Evolutionary conservation across 2,329 filamentous ascomycete species (phyloP), one percentile per base, ranked within the genome.

Genomic region (Aspergillus persii): DNA sequence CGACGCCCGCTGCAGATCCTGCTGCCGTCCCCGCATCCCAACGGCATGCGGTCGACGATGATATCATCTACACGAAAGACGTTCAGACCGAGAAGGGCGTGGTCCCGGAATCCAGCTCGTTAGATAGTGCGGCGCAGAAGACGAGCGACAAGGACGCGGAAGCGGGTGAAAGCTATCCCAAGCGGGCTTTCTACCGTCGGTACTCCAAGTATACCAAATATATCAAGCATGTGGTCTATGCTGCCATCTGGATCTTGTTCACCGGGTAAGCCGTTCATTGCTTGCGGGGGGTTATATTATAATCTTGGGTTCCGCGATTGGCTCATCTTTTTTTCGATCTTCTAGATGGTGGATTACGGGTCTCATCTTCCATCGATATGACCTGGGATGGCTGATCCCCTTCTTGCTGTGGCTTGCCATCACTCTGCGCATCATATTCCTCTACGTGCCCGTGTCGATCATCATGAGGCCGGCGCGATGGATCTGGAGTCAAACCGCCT

Each of bases 361-460:
- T 56, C 78, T 94, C 51, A 80, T 92, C 60, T 80, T 91, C 55
- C 91, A 94, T 73, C 86, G 86, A 60, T 66, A 88, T 60, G 86
- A 92, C 69, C 82, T 84, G 76, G 91, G 91, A 69, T 96, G 92
- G 92, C 76, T 96, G 58, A 85, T 93, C 53, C 92, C 92, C 0
- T 95, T 96, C 76, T 81, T 96, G 53, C 72, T 96, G 50, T 96
- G 89, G 81, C 84, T 96, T 50, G 83, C 80, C 65, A 87, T 96
- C 67, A 86, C 84, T 9, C 79, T 95, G 53, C 89, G 92, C 36
- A 74, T 96, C 52, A 64, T 96, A 71, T 89, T 89, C 72, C 85
- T 90, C 76, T 87, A 91, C 71, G 77, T 94, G 2, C 87, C 90
- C 1, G 85, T 88, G 66, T 83, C 83, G 46, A 79, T 89, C 65